Conservation (phyloP, 768 basidiomycete genomes). For the Lentinula aciculospora region DNA sequence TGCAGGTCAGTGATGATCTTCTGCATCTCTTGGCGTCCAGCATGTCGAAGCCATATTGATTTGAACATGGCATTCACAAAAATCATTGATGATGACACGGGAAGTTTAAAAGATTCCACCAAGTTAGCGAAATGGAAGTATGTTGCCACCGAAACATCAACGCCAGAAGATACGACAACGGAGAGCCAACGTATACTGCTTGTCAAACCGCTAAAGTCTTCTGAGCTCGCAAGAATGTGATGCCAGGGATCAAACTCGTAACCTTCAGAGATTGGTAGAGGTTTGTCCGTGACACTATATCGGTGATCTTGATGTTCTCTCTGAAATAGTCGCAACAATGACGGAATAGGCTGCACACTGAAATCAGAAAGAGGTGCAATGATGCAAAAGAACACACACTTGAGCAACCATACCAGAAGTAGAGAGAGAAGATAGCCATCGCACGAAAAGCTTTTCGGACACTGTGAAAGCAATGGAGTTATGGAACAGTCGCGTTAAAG, state of each 20-base stretch:
- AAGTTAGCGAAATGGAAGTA: constrained; percentile 43
- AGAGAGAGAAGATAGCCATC: constrained; percentile 51
- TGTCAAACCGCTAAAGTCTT: constrained; percentile 28
- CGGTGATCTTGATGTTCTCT: constrained; percentile 43
- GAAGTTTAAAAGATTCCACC: constrained; percentile 28
- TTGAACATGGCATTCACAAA: constrained; percentile 49
- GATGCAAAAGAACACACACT: constrained; percentile 22
- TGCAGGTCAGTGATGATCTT: constrained; percentile 43
- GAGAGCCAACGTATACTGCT: constrained; percentile 55
- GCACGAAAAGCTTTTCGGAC: constrained; percentile 52
- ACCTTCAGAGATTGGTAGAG: constrained; percentile 23
- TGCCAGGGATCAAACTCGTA: constrained; percentile 49
- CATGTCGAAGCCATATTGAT: constrained; percentile 56
- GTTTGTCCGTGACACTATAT: constrained; percentile 28
- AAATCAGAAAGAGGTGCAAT: not conserved
- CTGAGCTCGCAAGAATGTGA: constrained; percentile 15
- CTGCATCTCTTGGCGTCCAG: constrained; percentile 57
- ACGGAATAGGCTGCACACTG: constrained; percentile 39
- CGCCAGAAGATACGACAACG: constrained; percentile 56
- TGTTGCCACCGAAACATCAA: constrained; percentile 50
- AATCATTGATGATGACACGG: constrained; percentile 40
- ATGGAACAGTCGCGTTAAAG: constrained; percentile 50
- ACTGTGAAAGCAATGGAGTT: constrained; percentile 47
- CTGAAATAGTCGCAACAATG: constrained; percentile 53
- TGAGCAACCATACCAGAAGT: constrained; percentile 26